These are phyloP conservation scores for Macrolepiota fuliginosa DNA, from an alignment of 768 basidiomycete genomes.

Conservation along the genomic window DNA sequence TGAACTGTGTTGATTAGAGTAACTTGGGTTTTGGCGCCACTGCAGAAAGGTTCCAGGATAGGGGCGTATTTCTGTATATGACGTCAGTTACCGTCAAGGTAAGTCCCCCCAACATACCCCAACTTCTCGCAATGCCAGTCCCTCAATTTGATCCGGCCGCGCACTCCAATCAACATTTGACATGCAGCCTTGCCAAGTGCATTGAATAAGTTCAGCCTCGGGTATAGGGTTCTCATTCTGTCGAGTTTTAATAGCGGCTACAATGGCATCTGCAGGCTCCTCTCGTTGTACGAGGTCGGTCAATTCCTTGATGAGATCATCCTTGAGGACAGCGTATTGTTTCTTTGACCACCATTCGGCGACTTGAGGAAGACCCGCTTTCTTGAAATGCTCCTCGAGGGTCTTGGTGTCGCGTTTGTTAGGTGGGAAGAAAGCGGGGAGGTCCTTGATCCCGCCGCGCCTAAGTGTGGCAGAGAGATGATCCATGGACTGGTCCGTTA, in stretches of 20 bases:
- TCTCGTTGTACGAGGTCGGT: constrained; percentile 69
- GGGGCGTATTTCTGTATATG: constrained; percentile 69
- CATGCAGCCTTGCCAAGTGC: constrained; percentile 94
- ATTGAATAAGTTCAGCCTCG: constrained; percentile 79
- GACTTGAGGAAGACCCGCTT: constrained; percentile 71
- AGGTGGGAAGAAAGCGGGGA: constrained; percentile 83
- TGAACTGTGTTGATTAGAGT: constrained; percentile 94
- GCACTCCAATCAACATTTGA: constrained; percentile 85
- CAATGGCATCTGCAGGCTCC: constrained; percentile 68
- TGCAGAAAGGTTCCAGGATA: constrained; percentile 88
- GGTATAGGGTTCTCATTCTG: constrained; percentile 83
- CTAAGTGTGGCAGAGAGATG: constrained; percentile 82
- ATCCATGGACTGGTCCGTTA: constrained; percentile 84
- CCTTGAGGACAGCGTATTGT: constrained; percentile 80
- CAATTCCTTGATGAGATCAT: constrained; percentile 66
- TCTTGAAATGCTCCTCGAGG: constrained; percentile 87
- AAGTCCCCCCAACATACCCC: constrained; percentile 50
- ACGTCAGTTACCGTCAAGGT: background rate
- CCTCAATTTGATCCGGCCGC: constrained; percentile 89
- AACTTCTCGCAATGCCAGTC: constrained; percentile 84
- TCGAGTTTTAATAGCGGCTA: constrained; percentile 65
- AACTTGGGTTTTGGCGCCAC: constrained; percentile 86
- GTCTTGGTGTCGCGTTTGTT: constrained; percentile 73
- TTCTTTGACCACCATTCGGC: constrained; percentile 96
- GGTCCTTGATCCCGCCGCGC: constrained; percentile 81